These are phyloP conservation scores for Hypoxylon sp. DNA, from an alignment of 2,329 filamentous ascomycete species.

Conservation along the genomic window DNA sequence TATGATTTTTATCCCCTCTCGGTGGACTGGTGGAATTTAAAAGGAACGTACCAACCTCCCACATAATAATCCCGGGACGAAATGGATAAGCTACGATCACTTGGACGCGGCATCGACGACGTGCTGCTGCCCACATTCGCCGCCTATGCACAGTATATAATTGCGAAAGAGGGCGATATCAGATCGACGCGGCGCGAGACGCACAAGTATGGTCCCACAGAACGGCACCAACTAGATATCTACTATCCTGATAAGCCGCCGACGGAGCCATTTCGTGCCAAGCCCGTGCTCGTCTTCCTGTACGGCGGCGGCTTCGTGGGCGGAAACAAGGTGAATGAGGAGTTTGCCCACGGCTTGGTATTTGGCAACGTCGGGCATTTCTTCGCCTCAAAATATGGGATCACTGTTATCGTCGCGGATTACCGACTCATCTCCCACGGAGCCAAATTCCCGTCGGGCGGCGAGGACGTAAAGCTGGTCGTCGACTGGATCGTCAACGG, in stretches of 20 bases:
- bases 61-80: neutral
- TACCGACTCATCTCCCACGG: constrained; percentile 56
- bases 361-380: constrained; percentile 56
- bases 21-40: neutral
- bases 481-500: constrained; percentile 53
- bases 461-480: constrained; percentile 54
- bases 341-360: constrained; percentile 46
- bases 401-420: constrained; percentile 54
- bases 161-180: constrained; percentile 46
- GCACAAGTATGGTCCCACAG: constrained; percentile 52
- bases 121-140: constrained; percentile 46
- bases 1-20: neutral
- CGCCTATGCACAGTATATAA: constrained; percentile 44
- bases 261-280: constrained; percentile 29
- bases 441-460: constrained; percentile 57
- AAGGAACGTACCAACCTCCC: neutral
- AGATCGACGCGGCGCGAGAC: constrained; percentile 48
- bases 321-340: constrained; percentile 51
- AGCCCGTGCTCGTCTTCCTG: constrained; percentile 50
- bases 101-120: constrained; percentile 40
- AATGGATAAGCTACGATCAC: constrained; percentile 44
- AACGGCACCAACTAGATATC: constrained; percentile 56
- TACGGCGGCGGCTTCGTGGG: constrained; percentile 53
- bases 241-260: constrained; percentile 49
- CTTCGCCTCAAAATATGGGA: constrained; percentile 54